Evolutionary conservation across 1,139 yeast species (phyloP), one percentile per base, ranked within the genome.

Genomic region (Saccharomyces hybrid): DNA sequence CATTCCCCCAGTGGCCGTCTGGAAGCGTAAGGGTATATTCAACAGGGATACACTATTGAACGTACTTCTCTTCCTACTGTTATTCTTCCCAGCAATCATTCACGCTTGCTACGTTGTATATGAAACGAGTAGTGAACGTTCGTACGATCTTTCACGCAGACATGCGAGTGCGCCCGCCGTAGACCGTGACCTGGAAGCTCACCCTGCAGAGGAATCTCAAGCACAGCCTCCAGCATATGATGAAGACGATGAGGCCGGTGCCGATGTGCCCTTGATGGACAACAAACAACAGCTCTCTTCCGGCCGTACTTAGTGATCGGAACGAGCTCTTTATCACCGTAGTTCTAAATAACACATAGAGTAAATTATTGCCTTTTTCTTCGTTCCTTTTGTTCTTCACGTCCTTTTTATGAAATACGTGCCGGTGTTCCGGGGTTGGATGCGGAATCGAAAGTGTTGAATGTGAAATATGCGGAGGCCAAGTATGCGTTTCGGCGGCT

Each of bases 41-140:
- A 56, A 58, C 20, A 62, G 59, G 49, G 69, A 65, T 41, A 55
- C 60, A 14, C 55, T 66, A 41, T 51, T 67, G 14, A 65, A 61
- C 49, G 1, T 65, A 23, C 47, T 64, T 13, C 50, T 67, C n/a
- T 59, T 60, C 14, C 14, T 63, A 1, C 28, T 64, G 9, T 52
- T 64, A n/a, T 64, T 59, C 51, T 56, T 67, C 53, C 68, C 68
- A 13, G 68, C 67, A 4, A 55, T 58, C 3, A 50, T 65, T n/a
- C 69, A 67, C 53, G 63, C 67, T 7, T 55, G 60, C 13, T 66
- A 63, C 52, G 60, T 66, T 7, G 55, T 66, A 14, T 59, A 64
- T 48, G 63, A 58, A 51, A 62, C 68, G 4, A 62, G 66, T 50
- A 49, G 47, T 4, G 64, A 63, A 52, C 57, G 66, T 11, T 11